Base-by-base conservation (phyloP, 306 rosid species). In the Betula pendula region DNA sequence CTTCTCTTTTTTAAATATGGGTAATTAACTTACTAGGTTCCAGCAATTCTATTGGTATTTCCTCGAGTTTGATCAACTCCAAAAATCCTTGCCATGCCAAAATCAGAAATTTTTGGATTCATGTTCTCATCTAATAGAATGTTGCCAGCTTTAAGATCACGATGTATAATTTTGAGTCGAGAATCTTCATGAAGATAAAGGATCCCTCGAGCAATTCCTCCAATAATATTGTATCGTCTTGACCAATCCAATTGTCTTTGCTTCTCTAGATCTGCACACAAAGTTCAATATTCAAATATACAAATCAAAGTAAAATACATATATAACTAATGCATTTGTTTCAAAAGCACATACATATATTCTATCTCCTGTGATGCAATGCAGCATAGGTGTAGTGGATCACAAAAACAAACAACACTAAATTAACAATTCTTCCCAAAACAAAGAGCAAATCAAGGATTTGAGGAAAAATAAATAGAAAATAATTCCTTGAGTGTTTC, bases 171-270 rank as follows among this genome's bases (percentile, higher is more conserved):
- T 85, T 50, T 83, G 4, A 87, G 77, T 2, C 88, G 66, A 16
- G 88, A 89, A 84, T 85, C 83, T 9, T 82, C 87, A 5, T 85
- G 93, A 6, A 89, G 68, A 29, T 89, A 89, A 24, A 72, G 60
- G 11, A 89, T 40, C 17, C 91, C 90, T 67, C 79, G 75, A 45
- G 88, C 89, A 45, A 85, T 77, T 0, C 88, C 90, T 65, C 35
- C 68, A 0, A 85, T 80, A 12, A 85, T 87, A 15, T 73, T 82
- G 19, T 72, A 77, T 2, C 87, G 81, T 35, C 70, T 78, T 5
- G 19, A 6, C 93, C 94, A 89, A 55, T 83, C 75, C 29, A 89
- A 38, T 8, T 33, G 38, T 8, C 33, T 69, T 1, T 75, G 75
- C 11, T 56, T 83, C 6, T 12, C 8, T 13, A 63, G 19, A 40